Conservation (phyloP, 257 asterid species). For the Capsicum pubescens region DNA sequence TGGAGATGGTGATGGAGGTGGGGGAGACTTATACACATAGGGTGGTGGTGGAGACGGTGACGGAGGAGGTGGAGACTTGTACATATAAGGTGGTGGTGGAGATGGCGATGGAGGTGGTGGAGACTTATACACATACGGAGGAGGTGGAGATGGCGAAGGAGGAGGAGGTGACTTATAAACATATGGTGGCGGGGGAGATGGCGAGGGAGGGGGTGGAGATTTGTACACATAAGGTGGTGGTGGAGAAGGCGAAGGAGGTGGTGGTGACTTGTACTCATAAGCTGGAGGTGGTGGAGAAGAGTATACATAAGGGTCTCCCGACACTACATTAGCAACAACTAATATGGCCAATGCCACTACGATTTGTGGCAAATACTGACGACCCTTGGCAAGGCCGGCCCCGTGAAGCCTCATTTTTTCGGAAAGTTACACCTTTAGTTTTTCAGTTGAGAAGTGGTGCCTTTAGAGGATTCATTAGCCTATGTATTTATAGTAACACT, state of each 20-base stretch:
- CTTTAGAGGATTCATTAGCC: background rate
- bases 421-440: background rate
- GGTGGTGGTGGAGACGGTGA: background rate
- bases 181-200: background rate
- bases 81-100: background rate
- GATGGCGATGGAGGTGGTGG: background rate
- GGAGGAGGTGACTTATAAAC: background rate
- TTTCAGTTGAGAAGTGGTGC: constrained; percentile 35
- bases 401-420: constrained; percentile 47
- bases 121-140: background rate
- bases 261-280: background rate
- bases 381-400: constrained; percentile 47
- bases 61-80: background rate
- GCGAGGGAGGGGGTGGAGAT: background rate
- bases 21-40: no score
- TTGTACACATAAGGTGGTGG: background rate
- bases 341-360: background rate
- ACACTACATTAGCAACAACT: background rate
- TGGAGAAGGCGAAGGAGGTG: background rate
- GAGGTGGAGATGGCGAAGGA: background rate
- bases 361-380: constrained; percentile 36
- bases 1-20: no score
- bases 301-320: background rate
- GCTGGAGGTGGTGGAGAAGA: background rate
- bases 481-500: constrained; percentile 41